A percentile compares a stretch with the other conserved stretches of the same genome.
Evolutionary conservation across 768 basidiomycete genomes (phyloP).

Genomic region (Mycena maculata): DNA sequence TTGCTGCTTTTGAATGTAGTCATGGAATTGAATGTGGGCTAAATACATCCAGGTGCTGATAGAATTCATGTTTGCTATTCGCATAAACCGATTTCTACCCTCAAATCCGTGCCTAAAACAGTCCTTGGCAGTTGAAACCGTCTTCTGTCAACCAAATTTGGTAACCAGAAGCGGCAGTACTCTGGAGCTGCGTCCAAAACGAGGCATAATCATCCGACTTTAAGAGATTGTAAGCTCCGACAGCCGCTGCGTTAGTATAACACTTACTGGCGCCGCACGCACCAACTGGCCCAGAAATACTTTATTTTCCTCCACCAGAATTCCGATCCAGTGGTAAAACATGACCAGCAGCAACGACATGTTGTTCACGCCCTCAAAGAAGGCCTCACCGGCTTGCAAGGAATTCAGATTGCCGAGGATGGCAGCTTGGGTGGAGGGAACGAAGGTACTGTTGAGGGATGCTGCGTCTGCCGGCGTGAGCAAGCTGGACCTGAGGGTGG

Average conservation of each 20-base stretch:
- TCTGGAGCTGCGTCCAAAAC: conserved; percentile 3
- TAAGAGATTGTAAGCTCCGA: neutral
- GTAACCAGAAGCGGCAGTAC: conserved; percentile 4
- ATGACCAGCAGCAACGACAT: conserved; percentile 1
- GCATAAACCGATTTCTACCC: too few species aligned
- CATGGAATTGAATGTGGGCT: too few species aligned
- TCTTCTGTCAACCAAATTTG: conserved; percentile 15
- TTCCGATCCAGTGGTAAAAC: conserved; percentile 23
- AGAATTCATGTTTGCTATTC: too few species aligned
- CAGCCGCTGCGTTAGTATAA: neutral
- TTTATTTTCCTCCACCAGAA: neutral
- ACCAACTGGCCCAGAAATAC: neutral
- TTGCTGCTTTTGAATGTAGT: too few species aligned
- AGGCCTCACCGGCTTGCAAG: conserved; percentile 9
- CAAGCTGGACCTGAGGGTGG: too few species aligned
- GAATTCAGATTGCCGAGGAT: conserved; percentile 4
- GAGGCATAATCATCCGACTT: conserved; percentile 13
- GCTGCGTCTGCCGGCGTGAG: too few species aligned
- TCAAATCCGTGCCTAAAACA: neutral
- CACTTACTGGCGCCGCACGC: conserved; percentile 4
- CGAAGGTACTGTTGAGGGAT: too few species aligned
- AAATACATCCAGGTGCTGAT: too few species aligned
- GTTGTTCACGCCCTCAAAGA: conserved; percentile 27
- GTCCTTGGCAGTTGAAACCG: conserved; percentile 9
- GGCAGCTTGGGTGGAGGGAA: neutral